Percentiles rank a stretch among this genome's conserved stretches.
Conservation (phyloP, 345 rosid species). For the Laguncularia racemosa region DNA sequence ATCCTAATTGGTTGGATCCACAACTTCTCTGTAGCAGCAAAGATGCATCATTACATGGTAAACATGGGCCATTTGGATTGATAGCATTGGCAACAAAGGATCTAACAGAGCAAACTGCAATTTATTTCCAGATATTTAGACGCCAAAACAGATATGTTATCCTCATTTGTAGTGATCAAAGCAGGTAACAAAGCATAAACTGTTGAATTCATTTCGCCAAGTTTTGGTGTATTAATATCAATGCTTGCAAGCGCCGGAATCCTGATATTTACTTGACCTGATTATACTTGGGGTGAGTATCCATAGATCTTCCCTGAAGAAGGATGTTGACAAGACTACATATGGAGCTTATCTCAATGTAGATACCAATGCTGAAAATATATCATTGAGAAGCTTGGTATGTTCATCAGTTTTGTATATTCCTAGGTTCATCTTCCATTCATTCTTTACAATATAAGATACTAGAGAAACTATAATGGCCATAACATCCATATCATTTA, state of each 20-base stretch:
- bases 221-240: no score
- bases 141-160: slow-evolving; percentile 27
- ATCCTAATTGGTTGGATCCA: slow-evolving; percentile 51
- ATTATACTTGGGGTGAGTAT: neutral
- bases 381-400: slow-evolving; percentile 35
- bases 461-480: neutral
- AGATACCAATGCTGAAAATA: slow-evolving; percentile 29
- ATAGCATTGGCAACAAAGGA: slow-evolving; percentile 40
- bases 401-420: neutral
- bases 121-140: slow-evolving; percentile 55
- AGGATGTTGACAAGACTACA: slow-evolving; percentile 34
- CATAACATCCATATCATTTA: neutral
- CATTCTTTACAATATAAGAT: neutral
- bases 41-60: slow-evolving; percentile 30
- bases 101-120: slow-evolving; percentile 48
- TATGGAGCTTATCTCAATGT: slow-evolving; percentile 48
- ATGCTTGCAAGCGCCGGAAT: no score
- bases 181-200: slow-evolving; percentile 20
- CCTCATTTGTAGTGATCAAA: slow-evolving; percentile 67
- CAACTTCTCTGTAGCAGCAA: slow-evolving; percentile 35
- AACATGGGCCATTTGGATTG: slow-evolving; percentile 67
- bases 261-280: no score
- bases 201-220: no score
- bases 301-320: slow-evolving; percentile 37
- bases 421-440: neutral